These are phyloP conservation scores for Pogostemon cablin DNA, from an alignment of 257 asterid genomes.

Conservation along the genomic window DNA sequence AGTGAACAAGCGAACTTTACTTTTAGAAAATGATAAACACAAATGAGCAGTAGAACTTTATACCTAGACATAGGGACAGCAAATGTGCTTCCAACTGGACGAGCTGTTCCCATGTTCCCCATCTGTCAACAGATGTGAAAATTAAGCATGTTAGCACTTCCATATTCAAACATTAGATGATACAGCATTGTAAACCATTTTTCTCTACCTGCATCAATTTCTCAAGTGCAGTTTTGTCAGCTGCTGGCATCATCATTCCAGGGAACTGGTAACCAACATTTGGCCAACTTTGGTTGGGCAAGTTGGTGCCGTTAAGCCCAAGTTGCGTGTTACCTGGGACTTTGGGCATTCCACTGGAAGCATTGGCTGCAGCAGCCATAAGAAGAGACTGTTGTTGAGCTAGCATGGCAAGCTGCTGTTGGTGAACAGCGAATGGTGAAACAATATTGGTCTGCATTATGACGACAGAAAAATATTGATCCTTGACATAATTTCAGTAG, in stretches of 20 bases:
- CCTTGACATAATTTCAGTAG: not conserved
- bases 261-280: slow-evolving; percentile 74
- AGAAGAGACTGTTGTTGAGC: slow-evolving; percentile 83
- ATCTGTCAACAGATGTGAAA: slow-evolving; percentile 47
- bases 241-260: slow-evolving; percentile 62
- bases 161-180: slow-evolving; percentile 18
- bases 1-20: slow-evolving; percentile 5
- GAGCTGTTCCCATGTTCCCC: slow-evolving; percentile 62
- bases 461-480: slow-evolving; percentile 10
- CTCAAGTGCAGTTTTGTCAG: slow-evolving; percentile 57
- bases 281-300: slow-evolving; percentile 69
- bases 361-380: slow-evolving; percentile 78
- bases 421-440: slow-evolving; percentile 73
- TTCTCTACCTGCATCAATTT: slow-evolving; percentile 70
- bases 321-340: slow-evolving; percentile 53
- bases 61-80: slow-evolving; percentile 68
- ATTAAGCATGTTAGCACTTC: slow-evolving; percentile 27
- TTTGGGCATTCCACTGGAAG: slow-evolving; percentile 55
- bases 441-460: slow-evolving; percentile 46
- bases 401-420: slow-evolving; percentile 86
- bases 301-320: slow-evolving; percentile 55
- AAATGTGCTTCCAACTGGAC: slow-evolving; percentile 56
- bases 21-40: not conserved
- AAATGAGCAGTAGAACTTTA: not conserved
- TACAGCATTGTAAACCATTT: slow-evolving; percentile 23